Conservation (phyloP, 2,329 filamentous ascomycete species). For the Scedosporium boydii region DNA sequence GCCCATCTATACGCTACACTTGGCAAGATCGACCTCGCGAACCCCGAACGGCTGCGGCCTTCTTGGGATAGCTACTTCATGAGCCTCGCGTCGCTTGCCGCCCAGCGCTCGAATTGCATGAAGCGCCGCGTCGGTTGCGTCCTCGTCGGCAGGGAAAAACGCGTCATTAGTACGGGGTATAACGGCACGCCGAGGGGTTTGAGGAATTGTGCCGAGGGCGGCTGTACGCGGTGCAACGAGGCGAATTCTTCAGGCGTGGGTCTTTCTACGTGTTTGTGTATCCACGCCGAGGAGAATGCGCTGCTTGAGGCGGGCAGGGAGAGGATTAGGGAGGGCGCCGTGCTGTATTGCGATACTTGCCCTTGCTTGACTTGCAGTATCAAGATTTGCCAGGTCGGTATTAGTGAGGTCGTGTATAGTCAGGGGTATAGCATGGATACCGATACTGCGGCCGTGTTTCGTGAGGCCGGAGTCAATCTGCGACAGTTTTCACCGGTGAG, state of each 20-base stretch:
- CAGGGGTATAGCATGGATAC: slow-evolving; percentile 92
- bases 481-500: slow-evolving; percentile 80
- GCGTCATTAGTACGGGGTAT: slow-evolving; percentile 92
- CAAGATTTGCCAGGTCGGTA: slow-evolving; percentile 96
- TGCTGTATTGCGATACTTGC: slow-evolving; percentile 92
- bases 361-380: slow-evolving; percentile 96
- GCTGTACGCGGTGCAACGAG: slow-evolving; percentile 79
- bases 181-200: slow-evolving; percentile 92
- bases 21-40: slow-evolving; percentile 63
- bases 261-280: slow-evolving; percentile 80
- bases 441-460: slow-evolving; percentile 72
- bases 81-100: slow-evolving; percentile 85
- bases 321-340: slow-evolving; percentile 70
- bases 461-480: slow-evolving; percentile 72
- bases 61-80: slow-evolving; percentile 98
- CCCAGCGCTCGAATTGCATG: slow-evolving; percentile 94
- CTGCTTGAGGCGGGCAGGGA: slow-evolving; percentile 89
- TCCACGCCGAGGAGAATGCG: slow-evolving; percentile 98
- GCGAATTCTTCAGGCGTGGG: slow-evolving; percentile 59
- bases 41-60: slow-evolving; percentile 72
- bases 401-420: slow-evolving; percentile 89
- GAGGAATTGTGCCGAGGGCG: slow-evolving; percentile 85
- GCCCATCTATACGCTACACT: slow-evolving; percentile 64
- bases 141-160: slow-evolving; percentile 66
- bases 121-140: slow-evolving; percentile 94